Evolutionary conservation across 2,329 filamentous ascomycete species (phyloP), one percentile per base, ranked within the genome.

Genomic region (Exophiala aquamarina): DNA sequence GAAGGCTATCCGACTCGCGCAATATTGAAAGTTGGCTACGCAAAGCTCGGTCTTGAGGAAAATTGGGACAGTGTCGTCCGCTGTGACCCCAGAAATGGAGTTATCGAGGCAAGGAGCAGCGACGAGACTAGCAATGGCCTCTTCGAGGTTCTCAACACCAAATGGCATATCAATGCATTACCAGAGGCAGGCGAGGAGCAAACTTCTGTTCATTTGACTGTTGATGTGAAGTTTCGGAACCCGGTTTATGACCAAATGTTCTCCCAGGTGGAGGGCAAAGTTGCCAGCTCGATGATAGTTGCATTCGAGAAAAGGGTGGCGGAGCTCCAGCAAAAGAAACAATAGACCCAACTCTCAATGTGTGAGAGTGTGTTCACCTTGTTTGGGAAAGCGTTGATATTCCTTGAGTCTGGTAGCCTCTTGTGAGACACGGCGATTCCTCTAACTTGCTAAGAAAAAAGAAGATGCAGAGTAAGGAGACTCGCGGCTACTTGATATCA

Each of bases 221-320:
- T 98, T 58, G 79, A 84, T 54, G 96, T 91, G 66, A 81, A 85
- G 66, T 96, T 98, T 65, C 77, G 82, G 59, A 97, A 91, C 68
- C 89, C 91, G n/a, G 66, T 95, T 47, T 94, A 96, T 70, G 84
- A 83, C 33, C 82, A 87, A 15, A 74, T 96, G 63, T 93, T 91
- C 65, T 78, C 83, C 29, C 85, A 87, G 26, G 84, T 93, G 18
- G 89, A 89, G 56, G 86, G 89, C 23, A 89, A 88, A 69, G 83
- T 96, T 54, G 92, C 89, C 1, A 83, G 82, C 3, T 76, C 87
- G 55, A 95, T 98, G 90, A 87, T 97, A 56, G 84, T 88, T 66
- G 92, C 93, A 1, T 98, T 98, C 72, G 91, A 96, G 72, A 80
- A 81, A 68, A 78, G 87, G 62, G 90, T 93, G 4, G 74, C 73